Evolutionary conservation across 768 basidiomycete genomes (phyloP).

Genomic region (Kwoniella shandongensis): DNA sequence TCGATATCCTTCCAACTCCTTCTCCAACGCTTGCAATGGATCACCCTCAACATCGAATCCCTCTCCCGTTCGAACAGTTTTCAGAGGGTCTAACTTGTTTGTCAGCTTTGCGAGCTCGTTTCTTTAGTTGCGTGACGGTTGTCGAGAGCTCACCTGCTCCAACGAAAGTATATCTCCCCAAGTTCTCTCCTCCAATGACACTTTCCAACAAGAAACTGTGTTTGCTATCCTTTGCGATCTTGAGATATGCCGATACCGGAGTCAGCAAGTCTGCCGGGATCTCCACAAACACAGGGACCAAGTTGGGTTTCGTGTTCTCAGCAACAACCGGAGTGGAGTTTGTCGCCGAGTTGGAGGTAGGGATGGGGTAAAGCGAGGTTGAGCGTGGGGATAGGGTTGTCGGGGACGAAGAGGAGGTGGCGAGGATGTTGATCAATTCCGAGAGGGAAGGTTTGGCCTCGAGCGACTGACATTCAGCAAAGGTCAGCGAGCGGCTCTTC

Average conservation of each 20-base stretch:
- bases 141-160: slow-evolving; percentile 70
- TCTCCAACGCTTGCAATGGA: slow-evolving; percentile 78
- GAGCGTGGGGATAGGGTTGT: slow-evolving; percentile 37
- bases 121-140: not conserved
- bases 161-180: slow-evolving; percentile 93
- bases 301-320: slow-evolving; percentile 59
- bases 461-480: slow-evolving; percentile 11
- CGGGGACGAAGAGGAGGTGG: slow-evolving; percentile 29
- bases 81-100: slow-evolving; percentile 76
- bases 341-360: slow-evolving; percentile 7
- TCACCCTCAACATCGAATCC: slow-evolving; percentile 80
- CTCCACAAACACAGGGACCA: slow-evolving; percentile 86
- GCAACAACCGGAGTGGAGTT: not conserved
- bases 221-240: slow-evolving; percentile 84
- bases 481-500: not conserved
- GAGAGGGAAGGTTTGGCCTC: slow-evolving; percentile 27
- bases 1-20: slow-evolving; percentile 78
- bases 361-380: slow-evolving; percentile 27
- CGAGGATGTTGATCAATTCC: slow-evolving; percentile 35
- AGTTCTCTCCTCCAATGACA: slow-evolving; percentile 81
- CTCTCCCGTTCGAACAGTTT: slow-evolving; percentile 84
- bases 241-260: slow-evolving; percentile 93
- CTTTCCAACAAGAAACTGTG: slow-evolving; percentile 95
- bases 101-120: slow-evolving; percentile 1
- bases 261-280: slow-evolving; percentile 95